Percentiles rank a stretch among this genome's conserved stretches.
These are phyloP conservation scores for Aspergillus pseudotamarii DNA, from an alignment of 2,329 filamentous ascomycete genomes.

Conservation along the genomic window DNA sequence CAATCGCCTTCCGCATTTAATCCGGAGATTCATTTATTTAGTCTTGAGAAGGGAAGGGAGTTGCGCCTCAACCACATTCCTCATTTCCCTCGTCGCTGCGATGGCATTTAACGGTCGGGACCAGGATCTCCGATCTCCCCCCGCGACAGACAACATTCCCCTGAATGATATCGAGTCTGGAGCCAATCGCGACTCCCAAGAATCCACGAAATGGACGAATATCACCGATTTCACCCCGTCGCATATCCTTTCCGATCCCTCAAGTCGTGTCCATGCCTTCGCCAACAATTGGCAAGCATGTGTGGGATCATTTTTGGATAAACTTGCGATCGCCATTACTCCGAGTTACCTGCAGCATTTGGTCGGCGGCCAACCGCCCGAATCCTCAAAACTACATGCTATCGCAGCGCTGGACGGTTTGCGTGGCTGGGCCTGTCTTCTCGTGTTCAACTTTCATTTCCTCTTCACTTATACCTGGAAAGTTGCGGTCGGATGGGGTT, in stretches of 20 bases:
- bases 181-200: constrained; percentile 9
- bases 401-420: constrained; percentile 47
- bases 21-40: neutral
- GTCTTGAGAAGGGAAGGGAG: constrained; percentile 2
- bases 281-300: constrained; percentile 29
- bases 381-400: constrained; percentile 36
- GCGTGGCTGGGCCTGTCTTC: constrained; percentile 47
- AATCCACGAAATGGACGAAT: constrained; percentile 23
- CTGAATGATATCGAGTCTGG: constrained; percentile 34
- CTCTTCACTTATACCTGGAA: constrained; percentile 49
- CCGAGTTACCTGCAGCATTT: constrained; percentile 41
- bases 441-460: constrained; percentile 52
- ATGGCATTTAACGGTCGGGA: constrained; percentile 19
- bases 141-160: constrained; percentile 30
- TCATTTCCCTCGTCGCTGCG: neutral
- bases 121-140: constrained; percentile 21
- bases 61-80: constrained; percentile 14
- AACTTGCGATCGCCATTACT: constrained; percentile 34
- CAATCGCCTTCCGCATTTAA: constrained; percentile 1
- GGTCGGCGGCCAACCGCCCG: constrained; percentile 32
- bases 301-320: constrained; percentile 25
- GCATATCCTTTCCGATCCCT: constrained; percentile 20
- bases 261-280: constrained; percentile 17
- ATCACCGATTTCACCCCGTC: constrained; percentile 28
- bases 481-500: constrained; percentile 44